Base-by-base conservation (phyloP, 1,284 basidiomycete genomes). In the Heterobasidion irregulare region DNA sequence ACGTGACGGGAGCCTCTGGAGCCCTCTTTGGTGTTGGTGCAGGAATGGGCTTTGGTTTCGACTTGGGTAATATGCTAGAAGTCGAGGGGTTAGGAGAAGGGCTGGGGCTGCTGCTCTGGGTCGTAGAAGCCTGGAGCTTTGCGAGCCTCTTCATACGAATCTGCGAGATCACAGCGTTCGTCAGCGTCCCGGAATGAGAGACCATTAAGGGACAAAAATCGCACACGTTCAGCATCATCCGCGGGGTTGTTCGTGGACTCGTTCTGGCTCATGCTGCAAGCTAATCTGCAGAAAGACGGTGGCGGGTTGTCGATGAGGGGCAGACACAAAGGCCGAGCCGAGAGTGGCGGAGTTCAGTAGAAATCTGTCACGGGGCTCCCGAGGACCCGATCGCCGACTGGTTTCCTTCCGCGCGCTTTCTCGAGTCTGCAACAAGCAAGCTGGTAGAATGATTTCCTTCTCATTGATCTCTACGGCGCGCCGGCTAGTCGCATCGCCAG, bases 91-190 rank as follows among this genome's bases (percentile, higher is more conserved):
- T 60, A 45, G 70, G 59, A 6, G 74, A 64, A 8, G 70, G 53
- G 8, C 66, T 56, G 49, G 72, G 62, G 38, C 71, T 61, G 32
- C 71, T 59, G 36, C 64, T 68, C 51, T 75, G 66, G 52, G 70
- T 63, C 36, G 71, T 60, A 48, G 68, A 70, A 47, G 64, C 62
- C 64, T 89, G 86, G 32, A 94, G 75, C 65, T 87, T 89, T 47
- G 88, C 92, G 45, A 95, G 77, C 57, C 92, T 83, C 72, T 94
- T 94, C 68, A 91, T 72, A 61, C 92, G 89, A 65, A 95, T 93
- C 92, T 95, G 36, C 46, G 59, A 9, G 52, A 16, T 10, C 15
- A 16, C 34, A 33, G 41, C 6, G 8, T 26, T 47, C 43, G 43
- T 54, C 12, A 55, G 41, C 15, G 6, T 18, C 36, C 16, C 19